Base-by-base conservation (phyloP, 116 monocot genomes). In the Posidonia oceanica region DNA sequence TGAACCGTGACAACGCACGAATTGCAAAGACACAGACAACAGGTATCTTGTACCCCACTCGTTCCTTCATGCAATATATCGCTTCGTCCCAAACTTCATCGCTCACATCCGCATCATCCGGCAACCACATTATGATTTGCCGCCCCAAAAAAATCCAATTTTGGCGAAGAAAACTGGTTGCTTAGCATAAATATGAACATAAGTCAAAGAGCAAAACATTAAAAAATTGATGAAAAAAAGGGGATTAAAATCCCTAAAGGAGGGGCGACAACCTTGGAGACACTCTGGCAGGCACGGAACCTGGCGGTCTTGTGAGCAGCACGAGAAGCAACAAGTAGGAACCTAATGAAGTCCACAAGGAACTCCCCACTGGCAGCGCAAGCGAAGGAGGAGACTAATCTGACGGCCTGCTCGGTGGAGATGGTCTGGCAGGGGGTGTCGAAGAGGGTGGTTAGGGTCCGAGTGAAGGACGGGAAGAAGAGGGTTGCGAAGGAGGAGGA, bases 31-130 rank as follows among this genome's bases (percentile, higher is more conserved):
- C 78, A 69, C 97, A 89, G 51, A 88, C 81, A 8, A 74, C 77
- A 12, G 96, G 87, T 64, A 87, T 76, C 79, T 85, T 91, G 73
- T 96, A 89, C 23, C 78, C 75, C 39, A 85, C 69, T n/a, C 91
- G 75, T 36, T 83, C 71, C 60, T 83, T 89, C 97, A 97, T 97
- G 80, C 55, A 73, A 11, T 92, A 83, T 67, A 97, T 89, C 3
- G 89, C 89, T 21, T 87, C 92, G 80, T 97, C 92, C 97, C 97
- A 97, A n/a, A 87, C 66, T 42, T 91, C 87, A 72, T 89, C 79
- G 51, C 83, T 92, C 75, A 97, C 87, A 52, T 97, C 92, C 7
- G 92, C 83, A 79, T 97, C 87, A 76, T 97, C 89, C 53, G 92
- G 89, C 73, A 97, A 66, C 63, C 81, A 73, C 83, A 89, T 85